These are phyloP conservation scores for Rhodotorula babjevae DNA, from an alignment of 768 basidiomycete genomes.

Conservation along the genomic window DNA sequence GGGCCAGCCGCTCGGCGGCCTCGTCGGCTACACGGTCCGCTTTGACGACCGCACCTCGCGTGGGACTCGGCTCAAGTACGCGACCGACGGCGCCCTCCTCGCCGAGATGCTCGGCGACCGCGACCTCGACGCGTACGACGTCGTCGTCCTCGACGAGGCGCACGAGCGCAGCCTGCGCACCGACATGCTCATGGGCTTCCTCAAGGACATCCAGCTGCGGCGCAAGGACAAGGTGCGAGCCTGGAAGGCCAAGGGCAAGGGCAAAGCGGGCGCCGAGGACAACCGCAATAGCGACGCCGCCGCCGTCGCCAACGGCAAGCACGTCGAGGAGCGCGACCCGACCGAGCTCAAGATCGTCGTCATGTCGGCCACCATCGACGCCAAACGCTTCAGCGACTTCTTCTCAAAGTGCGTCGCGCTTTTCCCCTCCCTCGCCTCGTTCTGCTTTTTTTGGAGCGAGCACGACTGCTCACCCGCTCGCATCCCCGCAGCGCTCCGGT, in stretches of 20 bases:
- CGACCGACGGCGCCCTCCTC: constrained; percentile 97
- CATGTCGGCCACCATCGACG: constrained; percentile 97
- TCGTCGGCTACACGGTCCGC: constrained; percentile 90
- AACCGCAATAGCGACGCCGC: constrained; percentile 53
- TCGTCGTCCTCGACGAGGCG: constrained; percentile 90
- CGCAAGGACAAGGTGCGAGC: constrained; percentile 54
- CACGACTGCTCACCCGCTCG: background rate
- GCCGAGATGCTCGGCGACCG: constrained; percentile 80
- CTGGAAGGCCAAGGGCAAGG: constrained; percentile 55
- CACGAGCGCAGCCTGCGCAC: constrained; percentile 94
- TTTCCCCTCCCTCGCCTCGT: background rate
- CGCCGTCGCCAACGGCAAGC: constrained; percentile 36
- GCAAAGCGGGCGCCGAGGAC: constrained; percentile 44
- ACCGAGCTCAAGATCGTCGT: constrained; percentile 84
- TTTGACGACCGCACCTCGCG: constrained; percentile 77
- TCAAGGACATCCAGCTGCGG: constrained; percentile 71
- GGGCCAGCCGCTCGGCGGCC: constrained; percentile 62
- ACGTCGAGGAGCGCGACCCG: constrained; percentile 44
- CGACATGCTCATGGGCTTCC: constrained; percentile 81
- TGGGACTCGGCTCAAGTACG: constrained; percentile 81
- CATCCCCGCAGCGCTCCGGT: constrained; percentile 65
- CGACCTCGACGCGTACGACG: constrained; percentile 71
- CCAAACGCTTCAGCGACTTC: constrained; percentile 86
- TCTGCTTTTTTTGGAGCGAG: no score
- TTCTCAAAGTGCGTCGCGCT: constrained; percentile 63